These are phyloP conservation scores for Barbatosphaeria neglecta DNA, from an alignment of 495 filamentous ascomycete genomes.

Conservation along the genomic window DNA sequence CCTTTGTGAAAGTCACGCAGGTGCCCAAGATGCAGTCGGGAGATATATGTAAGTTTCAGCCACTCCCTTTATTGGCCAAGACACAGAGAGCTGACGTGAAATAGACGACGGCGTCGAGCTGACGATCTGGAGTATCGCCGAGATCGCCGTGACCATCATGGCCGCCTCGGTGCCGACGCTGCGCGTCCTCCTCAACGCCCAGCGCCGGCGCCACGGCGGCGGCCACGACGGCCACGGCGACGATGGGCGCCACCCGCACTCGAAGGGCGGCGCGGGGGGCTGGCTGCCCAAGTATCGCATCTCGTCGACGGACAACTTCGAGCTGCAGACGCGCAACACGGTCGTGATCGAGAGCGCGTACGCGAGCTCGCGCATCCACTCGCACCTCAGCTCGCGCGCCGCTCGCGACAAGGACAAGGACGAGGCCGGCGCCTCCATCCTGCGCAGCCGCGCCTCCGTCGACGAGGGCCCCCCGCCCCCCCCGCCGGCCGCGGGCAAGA, in stretches of 20 bases:
- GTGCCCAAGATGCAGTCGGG: not conserved
- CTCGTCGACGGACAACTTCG: not conserved
- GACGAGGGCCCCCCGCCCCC: not conserved
- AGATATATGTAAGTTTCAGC: not conserved
- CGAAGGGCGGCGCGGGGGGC: not conserved
- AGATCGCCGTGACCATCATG: slow-evolving; percentile 13
- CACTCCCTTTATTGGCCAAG: not conserved
- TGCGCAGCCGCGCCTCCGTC: not conserved
- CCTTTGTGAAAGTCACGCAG: not conserved
- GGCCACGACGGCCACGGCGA: not conserved
- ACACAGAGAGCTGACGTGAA: not conserved
- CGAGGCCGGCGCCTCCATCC: no score
- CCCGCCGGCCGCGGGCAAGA: not conserved
- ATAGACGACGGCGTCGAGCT: slow-evolving; percentile 8
- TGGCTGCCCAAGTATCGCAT: not conserved
- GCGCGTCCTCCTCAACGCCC: slow-evolving; percentile 3
- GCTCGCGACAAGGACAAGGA: not conserved
- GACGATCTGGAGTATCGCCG: slow-evolving; percentile 8
- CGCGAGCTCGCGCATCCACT: not conserved
- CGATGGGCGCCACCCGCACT: not conserved
- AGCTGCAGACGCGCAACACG: not conserved
- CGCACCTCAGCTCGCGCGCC: not conserved
- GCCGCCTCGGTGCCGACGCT: slow-evolving; percentile 12
- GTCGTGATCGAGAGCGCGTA: not conserved
- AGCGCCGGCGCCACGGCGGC: not conserved